These are phyloP conservation scores for Rhodotorula sp. DNA, from an alignment of 1,284 basidiomycete species.

Conservation along the genomic window DNA sequence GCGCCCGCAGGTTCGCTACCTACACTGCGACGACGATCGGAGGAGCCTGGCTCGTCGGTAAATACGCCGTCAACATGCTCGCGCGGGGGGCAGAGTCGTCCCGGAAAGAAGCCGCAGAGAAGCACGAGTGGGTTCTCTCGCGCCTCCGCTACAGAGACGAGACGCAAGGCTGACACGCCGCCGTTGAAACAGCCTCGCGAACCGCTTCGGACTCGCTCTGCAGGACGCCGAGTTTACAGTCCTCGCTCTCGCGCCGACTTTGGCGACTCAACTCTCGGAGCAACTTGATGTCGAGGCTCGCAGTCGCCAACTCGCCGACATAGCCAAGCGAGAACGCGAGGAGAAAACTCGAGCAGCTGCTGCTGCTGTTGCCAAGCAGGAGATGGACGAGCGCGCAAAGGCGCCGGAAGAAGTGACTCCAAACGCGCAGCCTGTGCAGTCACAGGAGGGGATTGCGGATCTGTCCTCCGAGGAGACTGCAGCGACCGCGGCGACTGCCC, in stretches of 20 bases:
- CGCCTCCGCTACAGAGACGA: neutral
- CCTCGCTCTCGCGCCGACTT: conserved; percentile 72
- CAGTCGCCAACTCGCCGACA: conserved; percentile 60
- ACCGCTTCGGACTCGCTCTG: conserved; percentile 76
- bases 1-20: conserved; percentile 15
- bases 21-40: conserved; percentile 57
- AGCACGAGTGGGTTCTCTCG: conserved; percentile 61
- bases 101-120: conserved; percentile 63
- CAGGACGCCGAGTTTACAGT: conserved; percentile 78
- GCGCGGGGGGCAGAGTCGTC: conserved; percentile 68
- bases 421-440: neutral
- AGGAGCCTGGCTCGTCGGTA: conserved; percentile 65
- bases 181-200: conserved; percentile 59
- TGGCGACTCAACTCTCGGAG: conserved; percentile 67
- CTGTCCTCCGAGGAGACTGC: neutral
- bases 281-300: conserved; percentile 80
- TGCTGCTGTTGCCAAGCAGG: no score
- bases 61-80: conserved; percentile 65
- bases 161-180: conserved; percentile 4
- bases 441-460: no score
- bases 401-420: neutral
- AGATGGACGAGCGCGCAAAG: neutral
- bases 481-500: neutral
- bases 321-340: conserved; percentile 14
- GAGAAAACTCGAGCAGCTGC: neutral